A percentile compares a stretch with the other conserved stretches of the same genome.
Evolutionary conservation across 352 stramenopile species (phyloP).

Genomic region (Phytophthora sansomeana): DNA sequence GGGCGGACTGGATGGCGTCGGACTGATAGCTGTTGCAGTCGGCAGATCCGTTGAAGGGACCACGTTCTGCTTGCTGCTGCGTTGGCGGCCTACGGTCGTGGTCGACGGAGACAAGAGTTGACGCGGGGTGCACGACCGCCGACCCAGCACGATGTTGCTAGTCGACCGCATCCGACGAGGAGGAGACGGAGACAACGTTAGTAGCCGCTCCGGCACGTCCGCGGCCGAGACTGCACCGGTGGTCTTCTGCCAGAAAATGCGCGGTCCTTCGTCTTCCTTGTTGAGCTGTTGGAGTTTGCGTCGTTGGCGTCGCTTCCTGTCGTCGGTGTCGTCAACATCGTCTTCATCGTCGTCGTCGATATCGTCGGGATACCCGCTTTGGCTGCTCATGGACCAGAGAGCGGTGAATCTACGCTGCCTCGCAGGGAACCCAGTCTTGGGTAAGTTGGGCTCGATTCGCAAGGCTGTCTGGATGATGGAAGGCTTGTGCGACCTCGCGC

Average conservation of each 20-base stretch:
- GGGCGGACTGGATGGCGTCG: neutral
- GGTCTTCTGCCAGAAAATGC: conserved; percentile 64
- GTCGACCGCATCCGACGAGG: conserved; percentile 11
- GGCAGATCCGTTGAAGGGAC: neutral
- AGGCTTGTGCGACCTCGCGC: conserved; percentile 19
- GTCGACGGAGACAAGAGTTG: conserved; percentile 3
- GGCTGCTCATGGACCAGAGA: conserved; percentile 32
- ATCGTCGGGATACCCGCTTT: conserved; percentile 5
- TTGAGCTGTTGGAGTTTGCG: conserved; percentile 33
- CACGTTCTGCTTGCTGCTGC: neutral
- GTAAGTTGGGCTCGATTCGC: conserved; percentile 2
- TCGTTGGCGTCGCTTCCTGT: conserved; percentile 34
- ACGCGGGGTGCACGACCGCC: conserved; percentile 13
- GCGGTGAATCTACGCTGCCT: conserved; percentile 50
- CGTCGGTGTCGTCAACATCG: conserved; percentile 19
- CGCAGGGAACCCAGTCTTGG: conserved; percentile 25
- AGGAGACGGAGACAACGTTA: conserved; percentile 20
- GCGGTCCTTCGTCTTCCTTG: conserved; percentile 2
- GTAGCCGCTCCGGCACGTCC: conserved; percentile 41
- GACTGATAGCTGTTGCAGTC: neutral
- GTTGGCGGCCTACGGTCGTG: conserved; percentile 4
- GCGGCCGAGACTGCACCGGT: conserved; percentile 43
- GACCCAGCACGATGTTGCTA: conserved; percentile 22
- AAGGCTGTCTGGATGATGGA: conserved; percentile 25
- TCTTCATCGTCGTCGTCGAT: conserved; percentile 36